Evolutionary conservation across 2,329 filamentous ascomycete species (phyloP).

Genomic region (Trichoderma sp.): DNA sequence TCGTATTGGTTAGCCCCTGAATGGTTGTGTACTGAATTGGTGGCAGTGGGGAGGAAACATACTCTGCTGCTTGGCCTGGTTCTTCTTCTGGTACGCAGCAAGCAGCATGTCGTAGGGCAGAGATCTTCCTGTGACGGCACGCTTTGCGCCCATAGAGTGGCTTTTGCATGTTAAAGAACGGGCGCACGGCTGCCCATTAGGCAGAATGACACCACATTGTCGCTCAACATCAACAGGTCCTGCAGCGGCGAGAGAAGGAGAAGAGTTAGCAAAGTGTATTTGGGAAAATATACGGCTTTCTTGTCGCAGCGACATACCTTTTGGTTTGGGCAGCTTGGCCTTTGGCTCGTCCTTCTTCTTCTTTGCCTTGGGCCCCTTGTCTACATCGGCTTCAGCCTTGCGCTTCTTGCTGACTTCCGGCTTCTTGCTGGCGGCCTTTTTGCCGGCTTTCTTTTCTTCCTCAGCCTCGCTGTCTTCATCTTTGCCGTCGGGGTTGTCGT

Average conservation of each 20-base stretch:
- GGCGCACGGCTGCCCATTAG: constrained; percentile 83
- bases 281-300: not conserved
- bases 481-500: constrained; percentile 46
- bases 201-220: constrained; percentile 83
- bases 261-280: not conserved
- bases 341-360: constrained; percentile 95
- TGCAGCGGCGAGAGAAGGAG: constrained; percentile 26
- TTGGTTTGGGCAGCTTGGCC: constrained; percentile 76
- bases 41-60: constrained; percentile 37
- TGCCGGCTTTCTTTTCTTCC: constrained; percentile 46
- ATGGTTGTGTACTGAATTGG: not conserved
- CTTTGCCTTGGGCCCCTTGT: constrained; percentile 81
- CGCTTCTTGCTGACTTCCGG: constrained; percentile 72
- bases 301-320: constrained; percentile 50
- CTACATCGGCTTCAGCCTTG: constrained; percentile 71
- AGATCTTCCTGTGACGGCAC: constrained; percentile 80
- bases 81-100: constrained; percentile 91
- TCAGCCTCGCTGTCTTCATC: constrained; percentile 49
- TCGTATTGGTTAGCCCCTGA: constrained; percentile 20
- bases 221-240: constrained; percentile 89
- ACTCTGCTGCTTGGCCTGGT: constrained; percentile 97
- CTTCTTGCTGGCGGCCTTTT: constrained; percentile 68
- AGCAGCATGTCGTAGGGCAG: constrained; percentile 91
- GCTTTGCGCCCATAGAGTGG: constrained; percentile 91
- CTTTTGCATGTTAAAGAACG: constrained; percentile 90